A percentile compares a stretch with the other conserved stretches of the same genome.
These are phyloP conservation scores for Chamaenerion angustifolium DNA, from an alignment of 345 rosid genomes.

Conservation along the genomic window DNA sequence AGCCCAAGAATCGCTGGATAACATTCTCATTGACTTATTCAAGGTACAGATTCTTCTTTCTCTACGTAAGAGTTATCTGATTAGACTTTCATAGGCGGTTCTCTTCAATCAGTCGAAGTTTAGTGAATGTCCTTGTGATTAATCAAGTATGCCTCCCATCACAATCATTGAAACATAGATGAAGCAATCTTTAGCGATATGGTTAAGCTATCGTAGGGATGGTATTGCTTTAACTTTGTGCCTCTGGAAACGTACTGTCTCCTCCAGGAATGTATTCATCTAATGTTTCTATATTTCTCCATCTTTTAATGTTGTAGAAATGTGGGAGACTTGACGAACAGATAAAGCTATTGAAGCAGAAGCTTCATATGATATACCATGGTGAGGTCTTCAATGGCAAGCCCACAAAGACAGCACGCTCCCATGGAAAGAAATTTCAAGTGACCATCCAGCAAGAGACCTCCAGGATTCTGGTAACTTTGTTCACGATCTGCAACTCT, in stretches of 20 bases:
- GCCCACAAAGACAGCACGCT: constrained; percentile 82
- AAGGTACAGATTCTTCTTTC: constrained; percentile 36
- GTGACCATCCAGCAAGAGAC: constrained; percentile 75
- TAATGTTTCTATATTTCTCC: no score
- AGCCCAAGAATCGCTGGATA: constrained; percentile 89
- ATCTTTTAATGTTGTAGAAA: constrained; percentile 31
- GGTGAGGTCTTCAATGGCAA: constrained; percentile 87
- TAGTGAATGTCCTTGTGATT: no score
- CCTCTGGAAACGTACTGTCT: no score
- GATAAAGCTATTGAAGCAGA: constrained; percentile 57
- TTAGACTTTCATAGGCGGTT: no score
- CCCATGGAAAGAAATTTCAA: constrained; percentile 91
- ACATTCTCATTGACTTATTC: constrained; percentile 81
- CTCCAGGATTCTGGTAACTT: constrained; percentile 66
- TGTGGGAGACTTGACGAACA: constrained; percentile 82
- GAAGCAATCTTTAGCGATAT: no score
- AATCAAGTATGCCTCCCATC: no score
- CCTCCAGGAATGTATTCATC: no score
- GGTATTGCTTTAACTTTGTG: no score
- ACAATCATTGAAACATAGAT: no score
- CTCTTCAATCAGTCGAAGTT: no score
- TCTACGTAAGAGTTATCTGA: neutral
- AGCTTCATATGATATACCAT: constrained; percentile 56
- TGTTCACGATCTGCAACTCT: no score
- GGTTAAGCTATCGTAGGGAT: no score